Percentiles rank a stretch among this genome's conserved stretches.
These are phyloP conservation scores for Rhizopogon salebrosus DNA, from an alignment of 768 basidiomycete species.

Conservation along the genomic window DNA sequence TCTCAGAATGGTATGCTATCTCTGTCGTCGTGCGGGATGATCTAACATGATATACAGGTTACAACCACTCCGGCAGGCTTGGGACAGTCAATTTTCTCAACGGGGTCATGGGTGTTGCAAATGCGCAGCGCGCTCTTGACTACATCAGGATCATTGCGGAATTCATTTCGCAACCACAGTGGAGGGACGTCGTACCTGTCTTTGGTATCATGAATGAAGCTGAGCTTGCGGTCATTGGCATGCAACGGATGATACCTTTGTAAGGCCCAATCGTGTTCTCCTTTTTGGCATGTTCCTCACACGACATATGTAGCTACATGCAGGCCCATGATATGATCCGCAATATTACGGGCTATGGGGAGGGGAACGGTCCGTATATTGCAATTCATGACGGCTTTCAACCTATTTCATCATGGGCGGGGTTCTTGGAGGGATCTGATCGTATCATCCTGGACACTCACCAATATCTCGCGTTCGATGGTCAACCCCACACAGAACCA, in stretches of 20 bases:
- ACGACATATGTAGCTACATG: slow-evolving; percentile 40
- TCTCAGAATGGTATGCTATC: slow-evolving; percentile 57
- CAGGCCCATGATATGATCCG: slow-evolving; percentile 61
- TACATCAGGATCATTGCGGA: slow-evolving; percentile 71
- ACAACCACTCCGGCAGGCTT: slow-evolving; percentile 56
- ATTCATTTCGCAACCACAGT: slow-evolving; percentile 78
- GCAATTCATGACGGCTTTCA: slow-evolving; percentile 63
- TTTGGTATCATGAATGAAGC: slow-evolving; percentile 69
- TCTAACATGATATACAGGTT: slow-evolving; percentile 28
- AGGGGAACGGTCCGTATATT: slow-evolving; percentile 51
- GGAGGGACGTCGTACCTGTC: slow-evolving; percentile 53
- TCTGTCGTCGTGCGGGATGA: background rate
- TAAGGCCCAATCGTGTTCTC: slow-evolving; percentile 28
- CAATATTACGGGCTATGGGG: slow-evolving; percentile 66
- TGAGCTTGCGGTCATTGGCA: slow-evolving; percentile 45
- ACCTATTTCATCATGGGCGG: slow-evolving; percentile 38
- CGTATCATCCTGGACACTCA: slow-evolving; percentile 60
- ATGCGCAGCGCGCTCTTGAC: slow-evolving; percentile 74
- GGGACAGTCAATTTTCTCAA: slow-evolving; percentile 60
- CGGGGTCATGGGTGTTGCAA: slow-evolving; percentile 82
- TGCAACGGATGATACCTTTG: slow-evolving; percentile 53
- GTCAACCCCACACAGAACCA: slow-evolving; percentile 28
- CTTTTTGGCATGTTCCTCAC: background rate
- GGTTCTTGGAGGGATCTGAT: slow-evolving; percentile 56
- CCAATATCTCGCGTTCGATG: slow-evolving; percentile 60